These are phyloP conservation scores for Neopestalotiopsis sp. DNA, from an alignment of 2,329 filamentous ascomycete species.

Conservation along the genomic window DNA sequence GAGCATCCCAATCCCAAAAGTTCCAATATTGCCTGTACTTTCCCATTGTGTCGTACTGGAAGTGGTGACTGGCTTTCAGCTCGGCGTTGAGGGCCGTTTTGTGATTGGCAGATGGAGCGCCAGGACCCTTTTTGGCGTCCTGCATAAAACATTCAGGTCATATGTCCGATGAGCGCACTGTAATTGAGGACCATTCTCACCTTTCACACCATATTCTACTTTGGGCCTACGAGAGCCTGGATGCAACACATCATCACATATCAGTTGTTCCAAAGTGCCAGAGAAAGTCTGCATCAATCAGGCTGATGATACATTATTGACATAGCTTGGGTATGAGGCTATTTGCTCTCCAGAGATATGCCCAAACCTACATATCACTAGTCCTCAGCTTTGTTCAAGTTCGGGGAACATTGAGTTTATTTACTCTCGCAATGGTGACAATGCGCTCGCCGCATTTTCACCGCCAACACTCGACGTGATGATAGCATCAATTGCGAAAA, in stretches of 20 bases:
- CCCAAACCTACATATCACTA: background rate
- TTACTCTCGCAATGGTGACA: background rate
- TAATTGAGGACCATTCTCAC: background rate
- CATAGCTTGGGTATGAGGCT: background rate
- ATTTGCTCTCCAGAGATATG: background rate
- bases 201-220: background rate
- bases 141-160: background rate
- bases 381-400: background rate
- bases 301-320: background rate
- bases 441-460: background rate
- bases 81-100: background rate
- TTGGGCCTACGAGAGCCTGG: background rate
- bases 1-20: background rate
- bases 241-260: background rate
- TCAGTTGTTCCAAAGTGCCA: background rate
- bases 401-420: background rate
- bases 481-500: background rate
- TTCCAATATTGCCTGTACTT: background rate
- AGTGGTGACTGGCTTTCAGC: background rate
- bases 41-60: background rate
- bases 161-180: background rate
- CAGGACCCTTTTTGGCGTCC: background rate
- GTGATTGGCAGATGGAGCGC: background rate
- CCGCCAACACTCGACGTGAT: background rate
- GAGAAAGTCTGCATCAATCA: background rate